phyloP scores from a whole-genome alignment of 2,329 filamentous ascomycete genomes.

The Beauveria brongniartii region DNA sequence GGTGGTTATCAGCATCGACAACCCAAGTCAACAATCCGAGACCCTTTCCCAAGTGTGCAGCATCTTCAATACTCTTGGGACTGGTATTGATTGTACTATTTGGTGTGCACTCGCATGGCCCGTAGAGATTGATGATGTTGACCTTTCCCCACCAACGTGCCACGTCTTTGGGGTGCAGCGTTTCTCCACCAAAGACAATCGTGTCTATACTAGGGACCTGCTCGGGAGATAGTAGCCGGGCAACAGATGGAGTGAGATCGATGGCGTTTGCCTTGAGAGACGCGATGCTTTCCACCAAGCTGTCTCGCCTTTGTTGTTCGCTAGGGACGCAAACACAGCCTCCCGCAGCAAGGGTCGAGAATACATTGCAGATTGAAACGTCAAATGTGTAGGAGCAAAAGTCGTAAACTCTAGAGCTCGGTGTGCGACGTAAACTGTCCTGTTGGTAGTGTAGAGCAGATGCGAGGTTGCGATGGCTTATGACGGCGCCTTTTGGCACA shows the following conservation, averaged over 20 bases:
- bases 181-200: neutral
- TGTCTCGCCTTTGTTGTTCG: neutral
- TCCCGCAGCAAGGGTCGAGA: neutral
- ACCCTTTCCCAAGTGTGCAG: neutral
- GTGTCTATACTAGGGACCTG: neutral
- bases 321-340: neutral
- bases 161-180: neutral
- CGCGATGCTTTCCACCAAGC: neutral
- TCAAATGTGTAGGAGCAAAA: neutral
- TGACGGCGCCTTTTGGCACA: neutral
- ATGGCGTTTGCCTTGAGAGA: neutral
- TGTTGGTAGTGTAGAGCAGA: neutral
- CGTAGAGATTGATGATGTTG: neutral
- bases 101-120: neutral
- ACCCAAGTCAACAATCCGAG: neutral
- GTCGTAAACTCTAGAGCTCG: neutral
- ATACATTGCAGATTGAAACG: neutral
- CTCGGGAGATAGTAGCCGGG: neutral
- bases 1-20: neutral
- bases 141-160: neutral
- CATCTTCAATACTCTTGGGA: neutral
- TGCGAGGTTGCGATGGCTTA: neutral
- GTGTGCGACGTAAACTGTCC: neutral
- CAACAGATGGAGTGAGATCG: neutral
- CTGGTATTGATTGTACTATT: neutral